These are phyloP conservation scores for Plasmodiophora brassicae DNA, from an alignment of 208 protist species.

Conservation along the genomic window DNA sequence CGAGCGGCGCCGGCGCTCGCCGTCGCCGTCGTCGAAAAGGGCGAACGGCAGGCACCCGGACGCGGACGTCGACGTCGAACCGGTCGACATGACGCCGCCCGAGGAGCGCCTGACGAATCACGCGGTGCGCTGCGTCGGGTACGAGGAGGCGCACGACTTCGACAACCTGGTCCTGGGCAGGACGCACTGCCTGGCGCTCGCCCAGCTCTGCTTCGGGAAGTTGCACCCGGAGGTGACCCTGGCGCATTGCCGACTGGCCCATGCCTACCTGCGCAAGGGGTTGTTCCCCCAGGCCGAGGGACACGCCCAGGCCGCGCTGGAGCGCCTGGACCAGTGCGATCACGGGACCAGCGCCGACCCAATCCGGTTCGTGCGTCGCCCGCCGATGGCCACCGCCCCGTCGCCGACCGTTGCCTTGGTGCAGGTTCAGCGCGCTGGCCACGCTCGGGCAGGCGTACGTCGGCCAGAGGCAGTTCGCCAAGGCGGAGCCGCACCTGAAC, in stretches of 20 bases:
- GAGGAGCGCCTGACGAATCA: neutral
- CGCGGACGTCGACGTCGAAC: neutral
- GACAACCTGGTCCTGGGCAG: neutral
- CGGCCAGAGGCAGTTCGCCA: neutral
- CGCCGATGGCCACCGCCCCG: too few relatives aligned
- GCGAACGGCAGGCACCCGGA: too few relatives aligned
- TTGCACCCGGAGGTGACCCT: neutral
- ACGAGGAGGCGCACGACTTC: neutral
- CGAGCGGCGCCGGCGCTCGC: neutral
- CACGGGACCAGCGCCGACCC: too few relatives aligned
- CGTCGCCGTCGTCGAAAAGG: neutral
- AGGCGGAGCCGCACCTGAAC: neutral
- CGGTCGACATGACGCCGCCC: constrained; percentile 18
- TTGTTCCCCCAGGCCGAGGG: neutral
- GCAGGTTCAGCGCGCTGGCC: neutral
- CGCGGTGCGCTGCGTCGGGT: neutral
- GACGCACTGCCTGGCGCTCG: constrained; percentile 13
- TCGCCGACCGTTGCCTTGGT: neutral
- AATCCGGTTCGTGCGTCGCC: too few relatives aligned
- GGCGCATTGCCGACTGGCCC: neutral
- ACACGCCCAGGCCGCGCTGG: neutral
- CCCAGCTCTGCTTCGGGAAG: constrained; percentile 16
- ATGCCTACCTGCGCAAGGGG: neutral
- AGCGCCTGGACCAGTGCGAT: neutral
- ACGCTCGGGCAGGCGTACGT: neutral